Evolutionary conservation across 2,329 filamentous ascomycete genomes (phyloP), one percentile per base, ranked within the genome.

Genomic region (Scedosporium apiospermum): DNA sequence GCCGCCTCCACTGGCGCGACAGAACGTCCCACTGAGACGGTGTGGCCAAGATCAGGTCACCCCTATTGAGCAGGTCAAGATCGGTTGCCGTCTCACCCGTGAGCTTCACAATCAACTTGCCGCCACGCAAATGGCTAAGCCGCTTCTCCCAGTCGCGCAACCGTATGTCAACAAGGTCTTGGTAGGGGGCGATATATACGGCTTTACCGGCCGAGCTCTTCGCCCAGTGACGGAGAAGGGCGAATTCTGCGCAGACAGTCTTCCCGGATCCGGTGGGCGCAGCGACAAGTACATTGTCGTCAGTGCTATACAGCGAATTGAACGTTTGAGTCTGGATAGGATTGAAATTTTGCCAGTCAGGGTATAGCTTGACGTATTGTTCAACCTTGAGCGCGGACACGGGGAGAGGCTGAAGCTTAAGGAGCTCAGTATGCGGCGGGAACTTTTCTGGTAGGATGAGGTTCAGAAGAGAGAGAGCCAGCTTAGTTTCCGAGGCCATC

Each of bases 251-350:
- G 71, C 95, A 98, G 1, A 97, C 87, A 1, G 95, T 98, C 82
- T 99, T 99, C 64, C 95, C 95, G 71, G 91, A 96, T 53, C 95
- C 93, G 7, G 93, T 93, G 1, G 95, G 89, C n/a, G 93, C 89
- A 57, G 91, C 93, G 66, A 99, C 79, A 66, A 99, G 91, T 23
- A 97, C 92, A 69, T 96, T 98, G 69, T 98, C 91, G 71, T 98
- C 90, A 0, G 90, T 89, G 58, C 89, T 88, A 72, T 91, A 98
- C 0, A 99, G 78, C 1, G 93, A 92, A 71, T 96, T 96, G 80
- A 98, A 99, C 0, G 91, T 91, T 73, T 99, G 95, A 0, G 95
- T 97, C 75, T 99, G 96, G 12, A 99, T 90, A 73, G 95, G 95
- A 79, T 99, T 99, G 81, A 99, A 99, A 65, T 90, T 86, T 63